Conservation (phyloP, 2,329 filamentous ascomycete genomes). For the Neonectria sp. region DNA sequence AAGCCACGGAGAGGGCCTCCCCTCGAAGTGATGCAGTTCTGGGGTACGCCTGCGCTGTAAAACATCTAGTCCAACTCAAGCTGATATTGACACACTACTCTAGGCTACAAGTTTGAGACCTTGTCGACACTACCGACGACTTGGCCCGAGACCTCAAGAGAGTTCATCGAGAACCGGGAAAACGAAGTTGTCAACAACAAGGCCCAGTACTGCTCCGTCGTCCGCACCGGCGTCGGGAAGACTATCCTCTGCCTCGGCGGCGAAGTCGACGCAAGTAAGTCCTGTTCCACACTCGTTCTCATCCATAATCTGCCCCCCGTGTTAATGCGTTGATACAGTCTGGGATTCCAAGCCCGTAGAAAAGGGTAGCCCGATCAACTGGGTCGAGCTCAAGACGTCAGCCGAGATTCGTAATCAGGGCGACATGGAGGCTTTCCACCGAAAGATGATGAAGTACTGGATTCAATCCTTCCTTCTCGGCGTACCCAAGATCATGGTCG, state of each 20-base stretch:
- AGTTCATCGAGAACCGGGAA: constrained; percentile 84
- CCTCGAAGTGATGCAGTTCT: constrained; percentile 90
- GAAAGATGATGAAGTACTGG: constrained; percentile 96
- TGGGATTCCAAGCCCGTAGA: constrained; percentile 85
- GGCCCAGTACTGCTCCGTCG: constrained; percentile 95
- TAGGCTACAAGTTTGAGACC: constrained; percentile 97
- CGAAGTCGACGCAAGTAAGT: constrained; percentile 89
- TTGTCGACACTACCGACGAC: constrained; percentile 81
- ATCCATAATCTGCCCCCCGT: not conserved
- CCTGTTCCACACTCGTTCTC: not conserved
- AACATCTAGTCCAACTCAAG: not conserved
- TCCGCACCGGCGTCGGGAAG: constrained; percentile 87
- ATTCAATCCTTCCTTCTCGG: constrained; percentile 95
- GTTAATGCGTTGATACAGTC: constrained; percentile 63
- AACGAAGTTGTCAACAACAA: constrained; percentile 85
- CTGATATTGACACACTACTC: not conserved
- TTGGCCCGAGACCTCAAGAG: constrained; percentile 81
- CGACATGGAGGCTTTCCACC: constrained; percentile 84
- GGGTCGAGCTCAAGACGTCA: constrained; percentile 96
- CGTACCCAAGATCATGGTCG: constrained; percentile 92
- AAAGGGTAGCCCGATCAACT: constrained; percentile 81
- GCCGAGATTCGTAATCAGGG: constrained; percentile 77
- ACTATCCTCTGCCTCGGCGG: constrained; percentile 85
- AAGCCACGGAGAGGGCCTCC: constrained; percentile 61
- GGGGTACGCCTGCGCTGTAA: constrained; percentile 71